Conservation (phyloP, 306 rosid species). For the Cucurbita pepo region DNA sequence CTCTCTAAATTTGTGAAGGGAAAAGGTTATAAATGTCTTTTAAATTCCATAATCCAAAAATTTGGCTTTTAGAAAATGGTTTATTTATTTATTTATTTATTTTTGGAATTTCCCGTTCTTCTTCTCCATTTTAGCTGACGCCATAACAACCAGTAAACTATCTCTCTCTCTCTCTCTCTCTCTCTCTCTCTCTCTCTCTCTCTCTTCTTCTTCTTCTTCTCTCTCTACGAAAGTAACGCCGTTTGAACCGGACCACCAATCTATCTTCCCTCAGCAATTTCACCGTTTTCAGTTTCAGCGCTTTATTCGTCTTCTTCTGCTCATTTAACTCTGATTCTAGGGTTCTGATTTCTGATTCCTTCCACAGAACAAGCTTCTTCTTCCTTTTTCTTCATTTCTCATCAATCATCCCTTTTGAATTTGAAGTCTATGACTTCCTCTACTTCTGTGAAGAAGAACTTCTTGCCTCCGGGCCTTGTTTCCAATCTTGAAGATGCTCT, state of each 20-base stretch:
- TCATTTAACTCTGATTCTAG: constrained; percentile 24
- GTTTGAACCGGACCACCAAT: constrained; percentile 59
- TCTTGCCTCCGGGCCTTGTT: constrained; percentile 82
- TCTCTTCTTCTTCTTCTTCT: constrained; percentile 4
- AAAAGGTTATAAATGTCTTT: too few species aligned
- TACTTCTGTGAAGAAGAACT: constrained; percentile 29
- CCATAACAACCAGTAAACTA: background rate
- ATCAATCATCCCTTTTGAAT: background rate
- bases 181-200: too few species aligned
- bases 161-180: constrained; percentile 1
- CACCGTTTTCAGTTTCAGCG: constrained; percentile 16
- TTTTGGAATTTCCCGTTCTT: background rate
- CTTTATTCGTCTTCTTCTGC: constrained; percentile 11
- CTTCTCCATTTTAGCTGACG: constrained; percentile 8
- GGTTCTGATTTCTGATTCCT: constrained; percentile 43
- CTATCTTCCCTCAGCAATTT: constrained; percentile 9
- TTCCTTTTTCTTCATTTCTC: background rate
- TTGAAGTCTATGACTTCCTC: constrained; percentile 22
- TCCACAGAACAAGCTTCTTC: background rate
- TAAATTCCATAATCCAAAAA: too few species aligned
- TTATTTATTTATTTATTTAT: too few species aligned
- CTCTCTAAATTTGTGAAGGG: too few species aligned
- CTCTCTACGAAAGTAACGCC: constrained; percentile 38
- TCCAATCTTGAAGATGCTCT: constrained; percentile 75
- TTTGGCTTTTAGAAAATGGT: too few species aligned